A percentile compares a stretch with the other conserved stretches of the same genome.
These are phyloP conservation scores for Phaeosphaeriaceae sp. DNA, from an alignment of 2,329 filamentous ascomycete genomes.

Conservation along the genomic window DNA sequence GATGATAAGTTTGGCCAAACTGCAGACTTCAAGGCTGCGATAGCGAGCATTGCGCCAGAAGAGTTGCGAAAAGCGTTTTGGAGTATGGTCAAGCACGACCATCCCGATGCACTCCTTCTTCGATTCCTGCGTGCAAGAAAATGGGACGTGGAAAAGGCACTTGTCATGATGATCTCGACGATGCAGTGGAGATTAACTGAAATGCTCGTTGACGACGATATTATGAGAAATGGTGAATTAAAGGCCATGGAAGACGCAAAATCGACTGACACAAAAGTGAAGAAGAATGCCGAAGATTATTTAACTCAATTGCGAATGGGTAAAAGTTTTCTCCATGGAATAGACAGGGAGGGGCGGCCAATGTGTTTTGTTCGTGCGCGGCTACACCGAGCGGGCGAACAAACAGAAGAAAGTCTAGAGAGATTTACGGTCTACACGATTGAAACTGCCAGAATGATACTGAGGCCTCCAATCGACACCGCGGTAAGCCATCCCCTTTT, in stretches of 20 bases:
- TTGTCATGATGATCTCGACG: conserved; percentile 93
- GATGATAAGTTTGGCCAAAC: conserved; percentile 95
- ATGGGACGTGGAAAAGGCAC: conserved; percentile 92
- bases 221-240: conserved; percentile 61
- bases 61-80: conserved; percentile 82
- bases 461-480: conserved; percentile 83
- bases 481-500: conserved; percentile 70
- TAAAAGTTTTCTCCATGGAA: conserved; percentile 90
- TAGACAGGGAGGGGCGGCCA: conserved; percentile 82
- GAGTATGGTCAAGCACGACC: conserved; percentile 93
- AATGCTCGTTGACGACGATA: conserved; percentile 86
- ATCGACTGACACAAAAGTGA: conserved; percentile 63
- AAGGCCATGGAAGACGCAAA: conserved; percentile 65
- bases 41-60: conserved; percentile 78
- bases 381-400: conserved; percentile 81
- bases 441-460: conserved; percentile 86
- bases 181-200: conserved; percentile 88
- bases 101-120: conserved; percentile 78
- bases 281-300: conserved; percentile 78
- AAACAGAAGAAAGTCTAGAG: conserved; percentile 82
- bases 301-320: conserved; percentile 83
- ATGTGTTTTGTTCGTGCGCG: conserved; percentile 86
- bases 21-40: conserved; percentile 82
- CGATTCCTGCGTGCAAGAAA: conserved; percentile 57
- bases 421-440: conserved; percentile 92